These are phyloP conservation scores for Paradendryphiella salina DNA, from an alignment of 2,329 filamentous ascomycete species.

Conservation along the genomic window DNA sequence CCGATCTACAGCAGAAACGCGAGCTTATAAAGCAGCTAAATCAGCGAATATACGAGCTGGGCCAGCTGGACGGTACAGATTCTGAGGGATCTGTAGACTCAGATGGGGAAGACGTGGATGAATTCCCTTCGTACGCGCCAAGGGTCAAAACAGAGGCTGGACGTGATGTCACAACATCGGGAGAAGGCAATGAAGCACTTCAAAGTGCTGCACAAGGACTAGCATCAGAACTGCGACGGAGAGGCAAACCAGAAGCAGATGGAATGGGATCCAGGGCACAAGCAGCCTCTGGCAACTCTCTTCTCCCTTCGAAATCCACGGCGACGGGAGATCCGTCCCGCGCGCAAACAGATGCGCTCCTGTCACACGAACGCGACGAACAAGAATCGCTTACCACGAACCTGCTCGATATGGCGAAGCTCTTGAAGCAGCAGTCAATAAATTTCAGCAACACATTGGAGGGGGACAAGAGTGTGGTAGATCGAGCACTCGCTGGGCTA, in stretches of 20 bases:
- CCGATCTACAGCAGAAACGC: conserved; percentile 66
- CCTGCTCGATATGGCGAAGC: conserved; percentile 76
- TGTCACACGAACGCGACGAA: conserved; percentile 76
- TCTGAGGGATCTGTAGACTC: conserved; percentile 44
- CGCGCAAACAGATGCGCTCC: conserved; percentile 63
- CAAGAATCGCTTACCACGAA: conserved; percentile 82
- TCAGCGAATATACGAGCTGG: conserved; percentile 68
- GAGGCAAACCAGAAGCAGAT: conserved; percentile 28
- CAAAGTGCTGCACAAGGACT: conserved; percentile 42
- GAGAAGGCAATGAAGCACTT: conserved; percentile 39
- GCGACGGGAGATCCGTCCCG: conserved; percentile 35
- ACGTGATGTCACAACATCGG: conserved; percentile 36
- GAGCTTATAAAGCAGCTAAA: conserved; percentile 67
- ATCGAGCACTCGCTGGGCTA: conserved; percentile 71
- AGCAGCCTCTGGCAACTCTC: conserved; percentile 41
- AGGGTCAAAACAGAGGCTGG: conserved; percentile 39
- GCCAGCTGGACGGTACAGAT: conserved; percentile 57
- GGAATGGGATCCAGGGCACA: conserved; percentile 25
- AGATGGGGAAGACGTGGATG: conserved; percentile 51
- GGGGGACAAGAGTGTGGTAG: conserved; percentile 71
- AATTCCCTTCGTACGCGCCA: conserved; percentile 49
- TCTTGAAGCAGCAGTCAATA: conserved; percentile 74
- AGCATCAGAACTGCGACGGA: conserved; percentile 40
- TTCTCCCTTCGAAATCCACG: conserved; percentile 47
- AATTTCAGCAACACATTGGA: conserved; percentile 74